phyloP scores from a whole-genome alignment of 257 asterid species.

The Mentha longifolia region DNA sequence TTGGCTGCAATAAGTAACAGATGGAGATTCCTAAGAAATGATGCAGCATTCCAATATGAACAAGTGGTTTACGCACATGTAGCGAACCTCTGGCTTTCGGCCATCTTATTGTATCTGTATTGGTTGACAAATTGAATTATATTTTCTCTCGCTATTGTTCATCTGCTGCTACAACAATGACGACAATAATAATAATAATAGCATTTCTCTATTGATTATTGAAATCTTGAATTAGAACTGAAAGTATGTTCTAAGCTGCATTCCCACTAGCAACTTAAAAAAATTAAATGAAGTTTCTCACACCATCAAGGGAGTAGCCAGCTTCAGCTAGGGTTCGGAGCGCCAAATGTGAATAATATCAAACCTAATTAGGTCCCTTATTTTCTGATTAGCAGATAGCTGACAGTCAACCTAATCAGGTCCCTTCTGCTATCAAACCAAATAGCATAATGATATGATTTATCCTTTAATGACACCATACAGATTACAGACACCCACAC shows the following conservation, averaged over 20 bases:
- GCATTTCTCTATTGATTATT: background rate
- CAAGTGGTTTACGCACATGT: slow-evolving; percentile 32
- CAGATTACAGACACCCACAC: background rate
- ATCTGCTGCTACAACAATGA: background rate
- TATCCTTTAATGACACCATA: slow-evolving; percentile 16
- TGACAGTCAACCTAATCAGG: slow-evolving; percentile 12
- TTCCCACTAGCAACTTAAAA: background rate
- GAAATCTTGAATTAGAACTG: background rate
- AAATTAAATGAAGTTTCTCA: background rate
- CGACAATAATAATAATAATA: background rate
- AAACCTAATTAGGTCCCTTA: background rate
- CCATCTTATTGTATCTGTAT: background rate
- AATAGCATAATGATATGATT: slow-evolving; percentile 16
- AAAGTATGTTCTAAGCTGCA: background rate
- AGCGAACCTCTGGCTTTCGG: slow-evolving; percentile 35
- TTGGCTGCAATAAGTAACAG: background rate
- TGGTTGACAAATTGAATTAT: background rate
- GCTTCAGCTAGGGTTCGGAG: background rate
- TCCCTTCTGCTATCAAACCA: slow-evolving; percentile 24
- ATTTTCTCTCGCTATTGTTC: background rate
- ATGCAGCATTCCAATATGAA: background rate
- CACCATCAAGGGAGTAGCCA: background rate
- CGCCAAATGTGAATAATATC: background rate
- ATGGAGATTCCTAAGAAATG: background rate
- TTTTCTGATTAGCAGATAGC: background rate